Evolutionary conservation across 768 basidiomycete genomes (phyloP).

Genomic region (Leccinellum albellum): DNA sequence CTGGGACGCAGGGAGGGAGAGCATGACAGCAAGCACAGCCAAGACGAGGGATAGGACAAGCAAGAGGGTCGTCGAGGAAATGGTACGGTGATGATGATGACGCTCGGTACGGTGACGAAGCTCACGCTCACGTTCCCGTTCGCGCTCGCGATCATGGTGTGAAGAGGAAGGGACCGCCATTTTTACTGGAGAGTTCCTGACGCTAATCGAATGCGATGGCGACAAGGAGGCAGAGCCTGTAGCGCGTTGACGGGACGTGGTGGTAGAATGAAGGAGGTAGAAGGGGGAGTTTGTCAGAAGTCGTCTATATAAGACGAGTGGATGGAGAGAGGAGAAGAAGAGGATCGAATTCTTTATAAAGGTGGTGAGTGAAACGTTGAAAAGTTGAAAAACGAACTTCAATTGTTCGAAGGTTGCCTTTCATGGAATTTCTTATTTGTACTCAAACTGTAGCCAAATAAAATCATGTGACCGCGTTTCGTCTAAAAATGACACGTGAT

Average conservation of each 20-base stretch:
- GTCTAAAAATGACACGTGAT: constrained; percentile 14
- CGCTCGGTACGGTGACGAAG: constrained; percentile 58
- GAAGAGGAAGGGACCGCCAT: constrained; percentile 89
- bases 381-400: constrained; percentile 28
- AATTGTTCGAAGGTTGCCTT: constrained; percentile 27
- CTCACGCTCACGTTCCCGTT: constrained; percentile 49
- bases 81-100: constrained; percentile 78
- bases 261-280: constrained; percentile 28
- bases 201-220: constrained; percentile 60
- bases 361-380: neutral
- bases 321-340: constrained; percentile 11
- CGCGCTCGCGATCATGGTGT: constrained; percentile 59
- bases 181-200: constrained; percentile 44
- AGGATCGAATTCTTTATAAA: constrained; percentile 11
- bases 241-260: constrained; percentile 64
- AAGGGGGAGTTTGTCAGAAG: neutral
- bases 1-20: constrained; percentile 68
- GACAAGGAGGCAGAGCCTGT: constrained; percentile 76
- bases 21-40: constrained; percentile 87
- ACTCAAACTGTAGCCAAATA: constrained; percentile 30
- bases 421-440: constrained; percentile 24
- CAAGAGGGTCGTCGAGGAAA: constrained; percentile 85
- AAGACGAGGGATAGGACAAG: constrained; percentile 82
- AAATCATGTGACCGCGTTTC: constrained; percentile 30
- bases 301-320: constrained; percentile 19